Base-by-base conservation (phyloP, 352 stramenopile genomes). In the Globisporangium iwayamae region DNA sequence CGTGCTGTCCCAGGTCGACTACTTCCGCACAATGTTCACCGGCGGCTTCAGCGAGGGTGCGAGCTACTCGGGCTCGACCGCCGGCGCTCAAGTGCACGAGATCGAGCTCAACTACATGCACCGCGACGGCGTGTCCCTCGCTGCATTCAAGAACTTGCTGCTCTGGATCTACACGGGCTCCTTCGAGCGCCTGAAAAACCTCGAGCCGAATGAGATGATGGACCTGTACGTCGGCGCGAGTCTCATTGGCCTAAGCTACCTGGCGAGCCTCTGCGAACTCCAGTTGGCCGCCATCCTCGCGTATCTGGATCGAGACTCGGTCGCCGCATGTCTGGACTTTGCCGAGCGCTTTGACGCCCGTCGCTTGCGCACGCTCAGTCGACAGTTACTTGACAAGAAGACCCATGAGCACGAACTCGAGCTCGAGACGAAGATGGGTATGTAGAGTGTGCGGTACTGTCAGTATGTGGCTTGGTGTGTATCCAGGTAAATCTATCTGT, bases 1-100 rank as follows among this genome's bases (percentile, higher is more conserved):
- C 20, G 70, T 94, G 34, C 73, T 94, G 13, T 80, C 78, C 0
- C 79, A 91, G 55, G 81, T 91, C n/a, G 71, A 86, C 18, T 94
- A 94, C 69, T 94, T 92, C 66, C 81, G 78, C 41, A 86, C 78
- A 8, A 91, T 94, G 83, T 90, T 94, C 56, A 80, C 81, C 4
- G 85, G 83, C n/a, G 79, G 85, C 16, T 94, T 94, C 48, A 85
- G 81, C 43, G 83, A 94, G 77, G 81, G 78, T n/a, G 67, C 70
- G 10, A 57, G 57, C 4, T 56, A 60, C 6, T 60, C 54, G 13
- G 60, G 69, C 45, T 55, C 54, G 8, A 25, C 46, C 0, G 50
- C 54, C 14, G 32, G 34, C 14, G 60, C 38, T 6, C 57, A 30
- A 16, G 20, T 79, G n/a, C 83, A 87, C 46, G 76, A 84, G 53